phyloP scores from a whole-genome alignment of 1,284 basidiomycete species.

The Ceratorhiza oryzae-sativae region DNA sequence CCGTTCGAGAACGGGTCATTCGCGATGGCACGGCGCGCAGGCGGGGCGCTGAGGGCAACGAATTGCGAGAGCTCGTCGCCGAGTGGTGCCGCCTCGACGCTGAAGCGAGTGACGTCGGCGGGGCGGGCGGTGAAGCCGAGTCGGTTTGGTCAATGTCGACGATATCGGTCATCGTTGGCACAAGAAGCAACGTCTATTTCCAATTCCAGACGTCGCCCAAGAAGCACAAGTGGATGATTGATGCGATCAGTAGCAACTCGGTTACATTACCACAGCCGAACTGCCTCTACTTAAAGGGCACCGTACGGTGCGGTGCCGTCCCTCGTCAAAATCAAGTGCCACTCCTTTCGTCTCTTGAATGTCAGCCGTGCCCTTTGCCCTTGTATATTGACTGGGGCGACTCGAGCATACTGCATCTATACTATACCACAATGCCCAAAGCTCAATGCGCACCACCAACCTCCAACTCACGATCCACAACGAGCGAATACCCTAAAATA shows the following conservation, averaged over 20 bases:
- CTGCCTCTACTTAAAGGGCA: too few relatives aligned
- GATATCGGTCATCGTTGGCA: background rate
- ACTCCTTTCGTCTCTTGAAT: background rate
- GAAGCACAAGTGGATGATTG: background rate
- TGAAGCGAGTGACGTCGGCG: slow-evolving; percentile 7
- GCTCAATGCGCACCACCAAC: background rate
- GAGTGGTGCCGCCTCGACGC: background rate
- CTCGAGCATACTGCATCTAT: background rate
- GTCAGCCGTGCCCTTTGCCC: background rate
- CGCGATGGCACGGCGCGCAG: background rate
- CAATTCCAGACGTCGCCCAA: background rate
- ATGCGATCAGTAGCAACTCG: background rate
- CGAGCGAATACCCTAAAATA: background rate
- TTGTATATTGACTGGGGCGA: background rate
- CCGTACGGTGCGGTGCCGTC: background rate
- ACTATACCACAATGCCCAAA: slow-evolving; percentile 12
- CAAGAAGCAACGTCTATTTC: background rate
- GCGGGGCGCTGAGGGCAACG: background rate
- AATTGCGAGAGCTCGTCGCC: background rate
- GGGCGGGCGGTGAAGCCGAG: background rate
- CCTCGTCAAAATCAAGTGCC: background rate
- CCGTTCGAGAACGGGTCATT: background rate
- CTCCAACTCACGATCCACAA: background rate
- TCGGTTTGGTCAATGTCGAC: background rate
- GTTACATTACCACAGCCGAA: background rate